Evolutionary conservation across 2,329 filamentous ascomycete species (phyloP).

Genomic region (Penicillium palitans): DNA sequence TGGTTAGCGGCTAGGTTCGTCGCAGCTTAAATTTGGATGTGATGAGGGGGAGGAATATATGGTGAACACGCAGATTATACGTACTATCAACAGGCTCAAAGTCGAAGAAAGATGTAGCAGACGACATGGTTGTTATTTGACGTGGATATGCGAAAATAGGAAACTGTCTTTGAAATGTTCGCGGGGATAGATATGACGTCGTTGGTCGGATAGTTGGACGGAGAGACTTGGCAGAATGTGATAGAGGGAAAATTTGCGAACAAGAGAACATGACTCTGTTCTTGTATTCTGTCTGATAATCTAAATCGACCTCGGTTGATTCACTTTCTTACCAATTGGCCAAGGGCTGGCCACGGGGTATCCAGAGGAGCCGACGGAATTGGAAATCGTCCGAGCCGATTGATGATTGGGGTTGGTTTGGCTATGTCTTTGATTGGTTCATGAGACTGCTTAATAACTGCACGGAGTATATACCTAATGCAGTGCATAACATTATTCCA

Average conservation of each 20-base stretch:
- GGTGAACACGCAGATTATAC: slow-evolving; percentile 24
- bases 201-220: slow-evolving; percentile 3
- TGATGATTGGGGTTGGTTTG: background rate
- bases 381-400: slow-evolving; percentile 13
- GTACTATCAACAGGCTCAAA: slow-evolving; percentile 60
- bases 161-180: background rate
- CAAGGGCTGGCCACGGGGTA: slow-evolving; percentile 18
- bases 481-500: background rate
- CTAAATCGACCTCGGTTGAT: slow-evolving; percentile 12
- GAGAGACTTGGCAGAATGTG: slow-evolving; percentile 7
- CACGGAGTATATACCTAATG: background rate
- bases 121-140: slow-evolving; percentile 50
- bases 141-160: background rate
- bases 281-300: slow-evolving; percentile 12
- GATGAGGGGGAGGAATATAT: background rate
- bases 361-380: slow-evolving; percentile 11
- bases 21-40: background rate
- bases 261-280: slow-evolving; percentile 9
- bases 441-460: background rate
- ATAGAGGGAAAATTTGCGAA: background rate
- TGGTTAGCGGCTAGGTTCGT: slow-evolving; percentile 10
- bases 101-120: slow-evolving; percentile 60
- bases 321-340: slow-evolving; percentile 21
- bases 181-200: slow-evolving; percentile 20
- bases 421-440: slow-evolving; percentile 17